These are phyloP conservation scores for Takashimella tepidaria DNA, from an alignment of 1,284 basidiomycete species.

Conservation along the genomic window DNA sequence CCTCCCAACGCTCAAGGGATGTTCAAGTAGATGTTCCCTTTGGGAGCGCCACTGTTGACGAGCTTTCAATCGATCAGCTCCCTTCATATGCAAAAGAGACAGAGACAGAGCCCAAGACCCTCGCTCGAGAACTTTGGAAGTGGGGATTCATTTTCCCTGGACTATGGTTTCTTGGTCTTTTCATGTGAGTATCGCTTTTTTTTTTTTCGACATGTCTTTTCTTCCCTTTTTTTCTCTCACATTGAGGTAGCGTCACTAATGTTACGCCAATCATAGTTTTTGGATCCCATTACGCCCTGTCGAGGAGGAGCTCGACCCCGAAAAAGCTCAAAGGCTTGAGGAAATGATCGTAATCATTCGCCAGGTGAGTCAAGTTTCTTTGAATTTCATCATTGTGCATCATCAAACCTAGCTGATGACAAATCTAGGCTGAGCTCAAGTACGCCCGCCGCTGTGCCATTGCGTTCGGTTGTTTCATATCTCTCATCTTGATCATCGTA, in stretches of 20 bases:
- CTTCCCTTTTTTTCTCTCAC: no score
- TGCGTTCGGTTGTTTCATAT: slow-evolving; percentile 17
- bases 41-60: no score
- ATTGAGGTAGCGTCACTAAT: no score
- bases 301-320: slow-evolving; percentile 32
- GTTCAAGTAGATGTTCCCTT: no score
- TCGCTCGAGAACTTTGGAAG: slow-evolving; percentile 34
- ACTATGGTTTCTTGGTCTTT: slow-evolving; percentile 40
- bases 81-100: slow-evolving; percentile 28
- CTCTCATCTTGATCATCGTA: slow-evolving; percentile 14
- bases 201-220: no score
- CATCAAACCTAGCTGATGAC: background rate
- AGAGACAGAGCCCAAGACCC: slow-evolving; percentile 38
- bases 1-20: no score
- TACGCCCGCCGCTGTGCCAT: slow-evolving; percentile 38
- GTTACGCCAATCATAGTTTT: slow-evolving; percentile 13
- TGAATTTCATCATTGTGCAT: background rate
- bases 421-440: slow-evolving; percentile 38
- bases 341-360: slow-evolving; percentile 42
- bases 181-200: slow-evolving; percentile 32
- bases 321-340: slow-evolving; percentile 34
- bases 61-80: slow-evolving; percentile 19
- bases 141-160: slow-evolving; percentile 41
- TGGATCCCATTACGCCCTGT: slow-evolving; percentile 28
- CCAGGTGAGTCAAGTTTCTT: slow-evolving; percentile 29